phyloP scores from a whole-genome alignment of 805 yeast species.

The Komagataella pastoris region DNA sequence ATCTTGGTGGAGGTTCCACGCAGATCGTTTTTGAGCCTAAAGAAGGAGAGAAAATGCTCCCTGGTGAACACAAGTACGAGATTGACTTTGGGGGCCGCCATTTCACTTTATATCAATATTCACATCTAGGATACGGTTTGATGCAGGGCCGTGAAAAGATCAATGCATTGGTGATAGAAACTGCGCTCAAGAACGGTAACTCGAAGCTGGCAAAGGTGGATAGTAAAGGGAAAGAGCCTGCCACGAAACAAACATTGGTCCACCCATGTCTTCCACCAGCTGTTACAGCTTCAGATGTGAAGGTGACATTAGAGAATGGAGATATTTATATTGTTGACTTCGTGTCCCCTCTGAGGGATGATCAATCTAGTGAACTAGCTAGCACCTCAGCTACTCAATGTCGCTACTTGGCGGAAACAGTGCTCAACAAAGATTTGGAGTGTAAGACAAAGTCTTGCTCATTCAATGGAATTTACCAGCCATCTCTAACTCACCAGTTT shows the following conservation, averaged over 20 bases:
- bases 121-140: conserved; percentile 92
- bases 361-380: conserved; percentile 15
- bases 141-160: conserved; percentile 87
- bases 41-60: conserved; percentile 49
- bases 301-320: conserved; percentile 37
- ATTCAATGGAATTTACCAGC: conserved; percentile 96
- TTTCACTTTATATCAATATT: conserved; percentile 79
- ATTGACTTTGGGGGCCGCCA: conserved; percentile 71
- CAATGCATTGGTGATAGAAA: conserved; percentile 48
- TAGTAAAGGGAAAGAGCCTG: conserved; percentile 22
- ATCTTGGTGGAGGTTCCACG: conserved; percentile 96
- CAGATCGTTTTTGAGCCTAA: conserved; percentile 96
- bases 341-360: conserved; percentile 14
- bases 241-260: conserved; percentile 31
- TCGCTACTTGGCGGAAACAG: conserved; percentile 67
- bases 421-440: conserved; percentile 69
- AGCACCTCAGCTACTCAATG: conserved; percentile 69
- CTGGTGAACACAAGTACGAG: conserved; percentile 81
- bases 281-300: conserved; percentile 39
- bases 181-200: conserved; percentile 23
- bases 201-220: conserved; percentile 17
- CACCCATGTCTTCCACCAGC: conserved; percentile 91
- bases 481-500: conserved; percentile 73
- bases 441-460: conserved; percentile 80
- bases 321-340: conserved; percentile 18